Conservation (phyloP, 2,329 filamentous ascomycete genomes). For the Talaromyces sp. region DNA sequence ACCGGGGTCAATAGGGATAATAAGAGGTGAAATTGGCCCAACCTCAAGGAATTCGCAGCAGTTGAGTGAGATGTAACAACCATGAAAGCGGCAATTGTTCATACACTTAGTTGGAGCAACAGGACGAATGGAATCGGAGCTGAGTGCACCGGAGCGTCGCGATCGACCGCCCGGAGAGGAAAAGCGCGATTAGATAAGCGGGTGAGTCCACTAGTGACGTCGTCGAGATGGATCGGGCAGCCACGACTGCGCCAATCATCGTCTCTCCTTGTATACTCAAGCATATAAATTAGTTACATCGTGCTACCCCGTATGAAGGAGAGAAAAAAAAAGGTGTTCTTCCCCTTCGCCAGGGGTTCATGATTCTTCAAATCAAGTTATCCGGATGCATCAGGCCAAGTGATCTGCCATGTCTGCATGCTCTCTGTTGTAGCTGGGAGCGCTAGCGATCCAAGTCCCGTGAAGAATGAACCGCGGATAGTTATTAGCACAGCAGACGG, state of each 20-base stretch:
- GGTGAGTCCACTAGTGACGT: conserved; percentile 1
- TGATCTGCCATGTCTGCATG: background rate
- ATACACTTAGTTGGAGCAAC: background rate
- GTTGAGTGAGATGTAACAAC: background rate
- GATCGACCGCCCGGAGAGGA: conserved; percentile 5
- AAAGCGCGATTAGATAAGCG: background rate
- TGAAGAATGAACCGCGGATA: background rate
- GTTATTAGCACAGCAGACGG: background rate
- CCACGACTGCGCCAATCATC: background rate
- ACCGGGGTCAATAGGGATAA: background rate
- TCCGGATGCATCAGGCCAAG: background rate
- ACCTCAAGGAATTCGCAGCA: background rate
- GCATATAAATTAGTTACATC: background rate
- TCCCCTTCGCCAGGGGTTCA: background rate
- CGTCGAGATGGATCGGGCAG: background rate
- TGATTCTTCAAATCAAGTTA: background rate
- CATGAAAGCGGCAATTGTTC: background rate
- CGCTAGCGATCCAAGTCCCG: background rate
- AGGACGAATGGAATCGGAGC: conserved; percentile 8
- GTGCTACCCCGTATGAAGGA: too few relatives aligned
- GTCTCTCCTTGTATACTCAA: background rate
- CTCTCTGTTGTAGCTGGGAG: background rate
- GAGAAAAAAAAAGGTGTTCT: too few relatives aligned
- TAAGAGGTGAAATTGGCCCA: too few relatives aligned
- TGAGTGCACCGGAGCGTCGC: conserved; percentile 7